phyloP scores from a whole-genome alignment of 208 protist genomes.

The Trypanosoma mega region DNA sequence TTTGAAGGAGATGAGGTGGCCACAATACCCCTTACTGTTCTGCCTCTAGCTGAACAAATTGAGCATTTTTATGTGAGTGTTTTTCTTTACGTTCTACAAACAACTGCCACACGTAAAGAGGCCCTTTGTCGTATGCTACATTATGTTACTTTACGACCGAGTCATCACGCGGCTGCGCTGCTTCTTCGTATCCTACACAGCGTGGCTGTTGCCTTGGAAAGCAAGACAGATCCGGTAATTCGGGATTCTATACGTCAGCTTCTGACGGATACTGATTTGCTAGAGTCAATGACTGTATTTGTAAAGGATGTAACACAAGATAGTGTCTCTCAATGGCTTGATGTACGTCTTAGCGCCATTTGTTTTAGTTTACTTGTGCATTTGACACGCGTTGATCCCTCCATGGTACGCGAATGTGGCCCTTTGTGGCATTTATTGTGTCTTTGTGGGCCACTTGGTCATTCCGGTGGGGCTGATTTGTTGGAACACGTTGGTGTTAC shows the following conservation, averaged over 20 bases:
- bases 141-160: slow-evolving; percentile 30
- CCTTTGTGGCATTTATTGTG: slow-evolving; percentile 68
- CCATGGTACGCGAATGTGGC: slow-evolving; percentile 14
- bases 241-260: slow-evolving; percentile 16
- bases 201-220: slow-evolving; percentile 32
- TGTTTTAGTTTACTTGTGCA: slow-evolving; percentile 61
- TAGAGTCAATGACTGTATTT: slow-evolving; percentile 34
- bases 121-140: slow-evolving; percentile 38
- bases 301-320: slow-evolving; percentile 71
- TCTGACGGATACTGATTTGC: slow-evolving; percentile 27
- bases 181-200: slow-evolving; percentile 55
- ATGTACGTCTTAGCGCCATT: slow-evolving; percentile 71
- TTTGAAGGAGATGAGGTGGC: slow-evolving; percentile 65
- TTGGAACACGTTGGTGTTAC: slow-evolving; percentile 39
- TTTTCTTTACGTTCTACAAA: slow-evolving; percentile 37
- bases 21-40: slow-evolving; percentile 29
- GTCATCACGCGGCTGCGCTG: slow-evolving; percentile 42
- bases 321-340: slow-evolving; percentile 83
- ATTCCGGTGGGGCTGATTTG: slow-evolving; percentile 50
- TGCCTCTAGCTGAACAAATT: slow-evolving; percentile 35
- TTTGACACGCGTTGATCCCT: slow-evolving; percentile 50
- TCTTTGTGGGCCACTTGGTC: slow-evolving; percentile 73
- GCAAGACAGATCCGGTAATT: slow-evolving; percentile 33
- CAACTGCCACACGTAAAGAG: slow-evolving; percentile 29
- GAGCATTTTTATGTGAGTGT: slow-evolving; percentile 67